Evolutionary conservation across 495 filamentous ascomycete species (phyloP), one percentile per base, ranked within the genome.

Genomic region (Cenococcum geophilum): DNA sequence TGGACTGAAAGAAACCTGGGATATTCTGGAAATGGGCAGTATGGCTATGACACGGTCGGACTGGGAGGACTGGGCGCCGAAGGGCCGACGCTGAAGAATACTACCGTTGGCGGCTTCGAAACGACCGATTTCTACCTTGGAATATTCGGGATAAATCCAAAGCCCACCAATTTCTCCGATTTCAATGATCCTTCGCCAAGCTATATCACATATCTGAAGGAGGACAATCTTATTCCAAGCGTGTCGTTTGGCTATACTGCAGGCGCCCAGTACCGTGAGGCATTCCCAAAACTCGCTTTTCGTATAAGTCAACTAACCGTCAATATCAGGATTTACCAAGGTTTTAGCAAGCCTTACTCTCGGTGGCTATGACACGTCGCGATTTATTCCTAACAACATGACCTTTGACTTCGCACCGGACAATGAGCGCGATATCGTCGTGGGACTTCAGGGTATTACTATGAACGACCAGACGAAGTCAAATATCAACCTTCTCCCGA

Each of bases 241-340:
- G 45, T 79, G 32, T 78, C 76, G 27, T 83, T 75, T 72, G 79
- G 77, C 37, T 84, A 83, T 70, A 84, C 82, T 14, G 82, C 80
- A 18, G 82, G 81, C 20, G 77, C 77, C 16, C 72, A 73, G 42
- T 83, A 84, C 64, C 77, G 76, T 72, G 67, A 60, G 75, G 49
- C 32, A 10, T 20, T n/a, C n/a, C 2, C 21, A 18, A 21, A 6
- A 5, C 23, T 18, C 8, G 9, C 40, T 9, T 36, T 10, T 18
- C 3, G n/a, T 21, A 51, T 43, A 12, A 23, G 64, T 66, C 59
- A 68, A 45, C 40, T 45, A 45, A 45, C 11, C 6, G 18, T 32
- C 40, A 23, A 32, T 40, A 3, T 20, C 49, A 79, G 78, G 73
- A 11, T 68, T 79, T n/a, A 77, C 78, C 51, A 70, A 75, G 47